Evolutionary conservation across 2,329 filamentous ascomycete species (phyloP), one percentile per base, ranked within the genome.

Genomic region (Ophioceras dolichostomum): DNA sequence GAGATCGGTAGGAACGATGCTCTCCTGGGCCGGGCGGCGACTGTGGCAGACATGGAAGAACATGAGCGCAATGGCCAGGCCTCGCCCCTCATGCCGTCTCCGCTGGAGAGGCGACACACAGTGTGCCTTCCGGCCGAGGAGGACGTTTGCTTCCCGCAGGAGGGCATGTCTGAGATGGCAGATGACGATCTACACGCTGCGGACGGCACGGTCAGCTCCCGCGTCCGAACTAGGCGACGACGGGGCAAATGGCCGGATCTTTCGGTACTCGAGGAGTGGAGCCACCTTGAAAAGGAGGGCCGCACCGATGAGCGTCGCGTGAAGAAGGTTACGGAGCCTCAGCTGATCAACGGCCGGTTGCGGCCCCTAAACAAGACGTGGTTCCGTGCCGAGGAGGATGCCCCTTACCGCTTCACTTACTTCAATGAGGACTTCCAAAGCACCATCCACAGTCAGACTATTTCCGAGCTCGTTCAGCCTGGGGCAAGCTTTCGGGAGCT

Each of bases 341-440:
- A 95, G 51, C 75, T 96, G 47, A 80, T 98, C 41, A 89, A 89
- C 41, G 91, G 91, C 1, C 76, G 91, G 38, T 63, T 98, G 32
- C 78, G 91, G 5, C 87, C 88, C 10, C 76, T 84, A 28, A 78
- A 83, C 44, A 74, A 73, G 47, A 73, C 74, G 12, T 98, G 89
- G 89, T 89, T 86, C 55, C 75, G 82, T 28, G 78, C 84, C 37
- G 84, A 91, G 45, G 88, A 94, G 42, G 89, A 95, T 45, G 77
- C 81, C 0, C 91, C 91, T 0, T 96, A 93, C 56, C 76, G 91
- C 19, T 98, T 95, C 56, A 96, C 91, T 0, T 98, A 98, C 58
- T 98, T 98, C 68, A 96, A 96, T 57, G 91, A 96, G 54, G 86
- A 94, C 44, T 86, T 96, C 39, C 82, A 86, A 50, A 93, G 84